Evolutionary conservation across 1,284 basidiomycete genomes (phyloP).

Genomic region (Waitea zeae): DNA sequence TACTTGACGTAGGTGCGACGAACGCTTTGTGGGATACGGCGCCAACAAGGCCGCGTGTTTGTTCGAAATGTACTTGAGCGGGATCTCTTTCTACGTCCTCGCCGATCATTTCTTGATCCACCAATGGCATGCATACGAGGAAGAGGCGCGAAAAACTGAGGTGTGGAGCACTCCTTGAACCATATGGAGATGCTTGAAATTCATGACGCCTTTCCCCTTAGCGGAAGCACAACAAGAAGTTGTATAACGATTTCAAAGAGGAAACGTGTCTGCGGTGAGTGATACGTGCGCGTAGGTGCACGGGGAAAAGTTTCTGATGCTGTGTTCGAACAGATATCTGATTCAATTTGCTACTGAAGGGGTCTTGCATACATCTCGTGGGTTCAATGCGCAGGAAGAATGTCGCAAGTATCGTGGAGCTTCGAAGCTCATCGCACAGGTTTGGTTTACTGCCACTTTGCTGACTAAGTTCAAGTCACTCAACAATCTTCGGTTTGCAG

Average conservation of each 20-base stretch:
- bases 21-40: slow-evolving; percentile 79
- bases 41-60: slow-evolving; percentile 53
- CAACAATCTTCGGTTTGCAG: no score
- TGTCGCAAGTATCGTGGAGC: no score
- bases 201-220: slow-evolving; percentile 15
- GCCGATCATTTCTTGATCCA: slow-evolving; percentile 77
- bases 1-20: slow-evolving; percentile 72
- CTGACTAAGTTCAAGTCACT: no score
- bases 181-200: not conserved
- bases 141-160: slow-evolving; percentile 48
- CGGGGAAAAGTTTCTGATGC: not conserved
- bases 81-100: slow-evolving; percentile 63
- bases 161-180: slow-evolving; percentile 18
- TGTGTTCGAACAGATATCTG: slow-evolving; percentile 13
- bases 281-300: not conserved
- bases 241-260: slow-evolving; percentile 64
- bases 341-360: slow-evolving; percentile 33
- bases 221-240: slow-evolving; percentile 60
- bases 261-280: slow-evolving; percentile 49
- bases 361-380: slow-evolving; percentile 26
- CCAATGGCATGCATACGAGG: slow-evolving; percentile 70
- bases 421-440: no score
- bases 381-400: slow-evolving; percentile 38
- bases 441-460: no score
- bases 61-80: slow-evolving; percentile 46